phyloP scores from a whole-genome alignment of 345 rosid species.

The Pelargonium nanum region DNA sequence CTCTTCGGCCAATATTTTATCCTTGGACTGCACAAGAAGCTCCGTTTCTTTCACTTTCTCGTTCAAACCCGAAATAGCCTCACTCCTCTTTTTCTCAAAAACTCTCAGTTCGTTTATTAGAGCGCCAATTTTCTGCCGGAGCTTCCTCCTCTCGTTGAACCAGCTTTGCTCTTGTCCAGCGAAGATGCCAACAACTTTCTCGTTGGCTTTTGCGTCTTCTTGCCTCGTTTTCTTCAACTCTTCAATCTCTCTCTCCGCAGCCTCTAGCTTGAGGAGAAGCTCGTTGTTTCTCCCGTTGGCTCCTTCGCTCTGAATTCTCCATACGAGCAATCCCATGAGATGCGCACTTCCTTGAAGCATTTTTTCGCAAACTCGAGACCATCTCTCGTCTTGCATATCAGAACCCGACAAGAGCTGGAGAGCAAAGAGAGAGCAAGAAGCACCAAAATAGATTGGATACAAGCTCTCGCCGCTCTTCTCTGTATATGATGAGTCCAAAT shows the following conservation, averaged over 20 bases:
- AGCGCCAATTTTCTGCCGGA: slow-evolving; percentile 47
- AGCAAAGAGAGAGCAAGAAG: slow-evolving; percentile 55
- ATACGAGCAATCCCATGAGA: slow-evolving; percentile 58
- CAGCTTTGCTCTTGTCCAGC: slow-evolving; percentile 85
- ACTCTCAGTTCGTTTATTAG: slow-evolving; percentile 45
- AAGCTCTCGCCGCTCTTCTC: too few relatives aligned
- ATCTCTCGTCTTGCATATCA: slow-evolving; percentile 35
- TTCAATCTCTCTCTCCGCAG: slow-evolving; percentile 44
- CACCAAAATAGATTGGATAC: slow-evolving; percentile 54
- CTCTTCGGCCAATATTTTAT: slow-evolving; percentile 40
- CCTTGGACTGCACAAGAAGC: slow-evolving; percentile 39
- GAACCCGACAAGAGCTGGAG: slow-evolving; percentile 29
- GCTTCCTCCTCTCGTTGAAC: slow-evolving; percentile 57
- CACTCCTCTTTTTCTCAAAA: slow-evolving; percentile 38
- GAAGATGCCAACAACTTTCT: slow-evolving; percentile 76
- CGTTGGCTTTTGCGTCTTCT: slow-evolving; percentile 86
- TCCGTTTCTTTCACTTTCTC: slow-evolving; percentile 52
- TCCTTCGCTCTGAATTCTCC: slow-evolving; percentile 50
- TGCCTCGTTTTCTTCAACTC: slow-evolving; percentile 53
- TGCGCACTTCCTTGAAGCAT: slow-evolving; percentile 60
- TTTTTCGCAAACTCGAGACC: slow-evolving; percentile 36
- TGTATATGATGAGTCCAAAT: too few relatives aligned
- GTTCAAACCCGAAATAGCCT: slow-evolving; percentile 34
- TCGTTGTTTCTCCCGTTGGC: slow-evolving; percentile 17
- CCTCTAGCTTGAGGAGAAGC: slow-evolving; percentile 42